Percentiles rank a stretch among this genome's conserved stretches.
These are phyloP conservation scores for Candida michaelii DNA, from an alignment of 805 yeast genomes.

Conservation along the genomic window DNA sequence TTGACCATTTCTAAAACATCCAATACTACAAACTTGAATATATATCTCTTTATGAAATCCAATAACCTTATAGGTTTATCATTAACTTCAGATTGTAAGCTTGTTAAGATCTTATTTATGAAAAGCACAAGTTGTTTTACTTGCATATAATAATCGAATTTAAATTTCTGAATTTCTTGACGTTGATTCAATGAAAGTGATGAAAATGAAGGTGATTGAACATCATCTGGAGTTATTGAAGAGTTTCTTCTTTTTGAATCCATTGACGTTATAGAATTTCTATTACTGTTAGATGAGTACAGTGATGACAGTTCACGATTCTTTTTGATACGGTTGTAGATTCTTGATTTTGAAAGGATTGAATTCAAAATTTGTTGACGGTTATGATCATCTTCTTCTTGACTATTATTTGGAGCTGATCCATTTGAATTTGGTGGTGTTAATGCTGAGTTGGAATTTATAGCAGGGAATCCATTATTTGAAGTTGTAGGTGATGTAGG, in stretches of 20 bases:
- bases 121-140: constrained; percentile 18
- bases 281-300: constrained; percentile 22
- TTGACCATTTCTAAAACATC: constrained; percentile 37
- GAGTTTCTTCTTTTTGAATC: constrained; percentile 19
- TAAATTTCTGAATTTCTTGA: constrained; percentile 30
- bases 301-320: constrained; percentile 36
- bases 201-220: constrained; percentile 15
- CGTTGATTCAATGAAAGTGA: constrained; percentile 19
- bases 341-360: constrained; percentile 29
- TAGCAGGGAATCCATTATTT: not conserved
- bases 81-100: constrained; percentile 7
- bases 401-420: constrained; percentile 1
- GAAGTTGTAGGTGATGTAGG: constrained; percentile 1
- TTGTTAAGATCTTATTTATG: constrained; percentile 9
- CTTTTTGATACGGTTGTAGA: constrained; percentile 37
- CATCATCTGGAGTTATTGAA: constrained; percentile 10
- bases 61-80: constrained; percentile 26
- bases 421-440: not conserved
- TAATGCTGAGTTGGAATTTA: not conserved
- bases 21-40: constrained; percentile 37
- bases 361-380: constrained; percentile 15
- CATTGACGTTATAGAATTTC: constrained; percentile 23
- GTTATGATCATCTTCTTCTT: constrained; percentile 11
- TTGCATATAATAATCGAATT: constrained; percentile 37
- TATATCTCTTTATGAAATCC: constrained; percentile 34